These are phyloP conservation scores for Vachellia pachyceras DNA, from an alignment of 306 rosid genomes.

Conservation along the genomic window DNA sequence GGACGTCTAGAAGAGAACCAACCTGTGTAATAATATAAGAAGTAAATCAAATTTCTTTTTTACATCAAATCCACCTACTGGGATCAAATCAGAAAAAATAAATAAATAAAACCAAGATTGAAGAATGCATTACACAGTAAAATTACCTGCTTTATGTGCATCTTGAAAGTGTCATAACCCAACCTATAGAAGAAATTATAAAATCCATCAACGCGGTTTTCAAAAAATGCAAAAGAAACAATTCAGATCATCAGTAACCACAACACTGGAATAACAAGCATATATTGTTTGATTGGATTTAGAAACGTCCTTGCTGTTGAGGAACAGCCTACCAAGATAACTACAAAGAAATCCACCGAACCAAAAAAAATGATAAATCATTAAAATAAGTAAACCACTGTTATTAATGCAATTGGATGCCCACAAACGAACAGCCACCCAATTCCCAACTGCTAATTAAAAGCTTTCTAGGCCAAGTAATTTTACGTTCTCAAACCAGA, in stretches of 20 bases:
- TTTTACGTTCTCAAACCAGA: not conserved
- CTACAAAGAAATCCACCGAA: not conserved
- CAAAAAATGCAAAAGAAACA: not conserved
- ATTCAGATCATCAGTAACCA: not conserved
- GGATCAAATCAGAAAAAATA: not conserved
- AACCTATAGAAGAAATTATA: constrained; percentile 40
- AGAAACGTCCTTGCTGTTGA: not conserved
- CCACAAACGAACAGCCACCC: not conserved
- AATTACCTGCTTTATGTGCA: constrained; percentile 94
- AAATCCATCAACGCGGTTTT: constrained; percentile 36
- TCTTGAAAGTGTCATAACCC: constrained; percentile 56
- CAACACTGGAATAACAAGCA: not conserved
- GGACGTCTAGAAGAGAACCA: not conserved
- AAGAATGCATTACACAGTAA: constrained; percentile 4
- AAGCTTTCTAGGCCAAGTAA: not conserved
- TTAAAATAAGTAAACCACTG: not conserved
- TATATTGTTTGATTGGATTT: not conserved
- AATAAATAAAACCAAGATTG: no score
- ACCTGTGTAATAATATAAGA: not conserved
- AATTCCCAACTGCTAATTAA: not conserved
- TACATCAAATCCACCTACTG: constrained; percentile 3
- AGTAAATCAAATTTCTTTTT: not conserved
- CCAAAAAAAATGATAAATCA: not conserved
- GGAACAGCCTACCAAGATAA: not conserved
- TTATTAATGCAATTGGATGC: not conserved